Conservation (phyloP, 179 eudicot species). For the Patellifolia procumbens region DNA sequence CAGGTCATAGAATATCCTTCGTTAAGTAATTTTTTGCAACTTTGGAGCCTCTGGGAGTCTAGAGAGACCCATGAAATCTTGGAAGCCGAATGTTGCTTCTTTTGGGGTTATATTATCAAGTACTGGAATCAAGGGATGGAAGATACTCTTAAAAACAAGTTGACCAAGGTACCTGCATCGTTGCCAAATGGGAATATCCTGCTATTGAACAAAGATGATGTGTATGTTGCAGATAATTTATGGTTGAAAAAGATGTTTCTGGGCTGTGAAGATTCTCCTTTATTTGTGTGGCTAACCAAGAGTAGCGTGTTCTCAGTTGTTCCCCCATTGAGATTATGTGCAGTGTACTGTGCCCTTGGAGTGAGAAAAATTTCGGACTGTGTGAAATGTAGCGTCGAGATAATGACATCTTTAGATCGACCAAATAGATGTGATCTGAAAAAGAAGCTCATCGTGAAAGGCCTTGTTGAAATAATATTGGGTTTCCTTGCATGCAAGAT, state of each 20-base stretch:
- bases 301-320: slow-evolving; percentile 7
- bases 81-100: slow-evolving; percentile 28
- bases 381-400: slow-evolving; percentile 24
- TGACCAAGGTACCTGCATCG: slow-evolving; percentile 29
- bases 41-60: slow-evolving; percentile 39
- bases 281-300: slow-evolving; percentile 32
- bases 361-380: slow-evolving; percentile 31
- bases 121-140: slow-evolving; percentile 30
- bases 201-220: slow-evolving; percentile 24
- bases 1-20: slow-evolving; percentile 28
- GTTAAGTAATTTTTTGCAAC: slow-evolving; percentile 24
- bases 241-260: slow-evolving; percentile 32
- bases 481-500: slow-evolving; percentile 32
- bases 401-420: slow-evolving; percentile 7
- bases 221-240: slow-evolving; percentile 29
- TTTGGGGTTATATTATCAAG: slow-evolving; percentile 31
- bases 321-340: slow-evolving; percentile 16
- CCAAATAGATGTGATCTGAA: slow-evolving; percentile 4
- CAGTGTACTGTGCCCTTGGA: slow-evolving; percentile 27
- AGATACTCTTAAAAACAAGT: slow-evolving; percentile 17
- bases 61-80: slow-evolving; percentile 6
- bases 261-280: slow-evolving; percentile 18
- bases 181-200: slow-evolving; percentile 11
- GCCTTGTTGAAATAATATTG: slow-evolving; percentile 31
- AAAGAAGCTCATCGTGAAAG: slow-evolving; percentile 29